These are phyloP conservation scores for Exsudoporus floridanus DNA, from an alignment of 1,284 basidiomycete species.

Conservation along the genomic window DNA sequence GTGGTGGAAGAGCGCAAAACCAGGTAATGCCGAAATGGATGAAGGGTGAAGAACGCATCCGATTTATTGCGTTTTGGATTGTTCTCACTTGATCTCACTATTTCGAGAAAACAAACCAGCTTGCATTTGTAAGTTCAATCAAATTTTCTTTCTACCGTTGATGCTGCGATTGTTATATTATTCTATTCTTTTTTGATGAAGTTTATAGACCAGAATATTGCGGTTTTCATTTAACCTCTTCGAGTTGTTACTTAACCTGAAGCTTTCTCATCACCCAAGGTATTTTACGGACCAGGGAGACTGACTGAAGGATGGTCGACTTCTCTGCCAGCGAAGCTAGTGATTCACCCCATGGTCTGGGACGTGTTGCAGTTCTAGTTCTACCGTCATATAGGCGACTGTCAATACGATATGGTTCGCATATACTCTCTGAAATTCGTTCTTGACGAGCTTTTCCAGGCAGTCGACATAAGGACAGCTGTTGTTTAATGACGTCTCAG, in stretches of 20 bases:
- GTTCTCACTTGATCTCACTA: not conserved
- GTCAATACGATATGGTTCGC: not conserved
- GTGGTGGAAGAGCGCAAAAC: slow-evolving; percentile 66
- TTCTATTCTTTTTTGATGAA: not conserved
- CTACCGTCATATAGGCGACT: not conserved
- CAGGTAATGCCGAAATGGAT: slow-evolving; percentile 41
- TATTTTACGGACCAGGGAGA: not conserved
- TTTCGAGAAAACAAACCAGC: not conserved
- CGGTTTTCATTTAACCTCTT: not conserved
- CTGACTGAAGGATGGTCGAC: not conserved
- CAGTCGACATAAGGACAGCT: not conserved
- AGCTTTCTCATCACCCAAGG: not conserved
- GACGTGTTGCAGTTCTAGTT: not conserved
- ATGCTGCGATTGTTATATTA: not conserved
- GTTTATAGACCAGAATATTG: not conserved
- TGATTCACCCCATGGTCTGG: not conserved
- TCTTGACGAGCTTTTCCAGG: too few relatives aligned
- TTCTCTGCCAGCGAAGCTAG: not conserved
- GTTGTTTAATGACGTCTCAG: not conserved
- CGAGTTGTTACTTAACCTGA: not conserved
- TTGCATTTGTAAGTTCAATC: slow-evolving; percentile 3
- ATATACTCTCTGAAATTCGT: too few relatives aligned
- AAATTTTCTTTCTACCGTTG: too few relatives aligned
- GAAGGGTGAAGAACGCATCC: slow-evolving; percentile 24
- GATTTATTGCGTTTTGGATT: not conserved